These are phyloP conservation scores for Musa schizocarpa DNA, from an alignment of 176 grass and related monocot genomes.

Conservation along the genomic window DNA sequence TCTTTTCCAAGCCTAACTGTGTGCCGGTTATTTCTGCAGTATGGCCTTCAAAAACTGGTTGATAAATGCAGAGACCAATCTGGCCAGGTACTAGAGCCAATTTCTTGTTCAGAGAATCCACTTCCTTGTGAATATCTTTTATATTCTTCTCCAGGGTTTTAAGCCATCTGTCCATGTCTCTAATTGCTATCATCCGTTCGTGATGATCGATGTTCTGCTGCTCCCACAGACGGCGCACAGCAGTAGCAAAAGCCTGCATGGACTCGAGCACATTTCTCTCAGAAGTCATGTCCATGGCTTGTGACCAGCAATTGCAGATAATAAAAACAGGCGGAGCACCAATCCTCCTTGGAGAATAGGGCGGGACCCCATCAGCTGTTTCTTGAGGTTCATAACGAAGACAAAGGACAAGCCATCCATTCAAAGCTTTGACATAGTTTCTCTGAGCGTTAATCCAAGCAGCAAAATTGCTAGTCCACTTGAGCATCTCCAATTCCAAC, in stretches of 20 bases:
- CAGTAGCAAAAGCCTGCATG: slow-evolving; percentile 53
- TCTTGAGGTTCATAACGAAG: slow-evolving; percentile 45
- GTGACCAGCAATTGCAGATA: slow-evolving; percentile 71
- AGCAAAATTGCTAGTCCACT: slow-evolving; percentile 75
- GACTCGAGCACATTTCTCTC: slow-evolving; percentile 58
- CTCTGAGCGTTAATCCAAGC: slow-evolving; percentile 71
- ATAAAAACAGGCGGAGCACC: slow-evolving; percentile 74
- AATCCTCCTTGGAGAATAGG: slow-evolving; percentile 51
- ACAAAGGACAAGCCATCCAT: slow-evolving; percentile 76
- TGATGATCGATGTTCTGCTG: slow-evolving; percentile 46
- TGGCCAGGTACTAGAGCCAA: slow-evolving; percentile 35
- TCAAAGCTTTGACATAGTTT: slow-evolving; percentile 64
- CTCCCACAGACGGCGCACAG: slow-evolving; percentile 43
- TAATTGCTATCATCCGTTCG: slow-evolving; percentile 35
- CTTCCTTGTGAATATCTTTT: slow-evolving; percentile 55
- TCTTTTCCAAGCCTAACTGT: slow-evolving; percentile 28
- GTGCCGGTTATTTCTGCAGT: slow-evolving; percentile 34
- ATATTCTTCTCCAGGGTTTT: slow-evolving; percentile 45
- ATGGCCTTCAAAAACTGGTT: slow-evolving; percentile 24
- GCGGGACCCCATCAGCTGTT: slow-evolving; percentile 35
- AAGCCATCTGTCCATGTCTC: slow-evolving; percentile 68
- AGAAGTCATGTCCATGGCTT: slow-evolving; percentile 56
- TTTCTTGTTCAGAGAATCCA: slow-evolving; percentile 64
- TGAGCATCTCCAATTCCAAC: slow-evolving; percentile 76
- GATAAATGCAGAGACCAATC: slow-evolving; percentile 20